These are phyloP conservation scores for Priceomyces haplophilus DNA, from an alignment of 805 yeast genomes.

Conservation along the genomic window DNA sequence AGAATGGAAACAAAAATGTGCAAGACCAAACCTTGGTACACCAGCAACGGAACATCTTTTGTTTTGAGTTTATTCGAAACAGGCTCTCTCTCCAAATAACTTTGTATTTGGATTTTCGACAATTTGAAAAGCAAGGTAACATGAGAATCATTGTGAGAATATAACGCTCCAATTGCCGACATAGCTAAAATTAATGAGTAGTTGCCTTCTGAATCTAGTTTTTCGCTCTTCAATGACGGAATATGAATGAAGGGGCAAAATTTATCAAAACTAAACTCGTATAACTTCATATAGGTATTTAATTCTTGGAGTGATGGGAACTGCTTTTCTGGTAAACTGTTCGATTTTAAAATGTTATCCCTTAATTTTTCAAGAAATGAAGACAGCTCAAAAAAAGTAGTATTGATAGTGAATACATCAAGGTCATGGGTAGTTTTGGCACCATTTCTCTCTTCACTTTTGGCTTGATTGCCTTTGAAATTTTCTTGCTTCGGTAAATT, in stretches of 20 bases:
- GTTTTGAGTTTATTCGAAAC: conserved; percentile 44
- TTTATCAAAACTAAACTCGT: conserved; percentile 71
- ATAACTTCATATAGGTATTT: conserved; percentile 72
- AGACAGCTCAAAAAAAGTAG: not conserved
- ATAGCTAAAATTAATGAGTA: conserved; percentile 73
- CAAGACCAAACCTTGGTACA: conserved; percentile 53
- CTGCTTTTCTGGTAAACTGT: conserved; percentile 53
- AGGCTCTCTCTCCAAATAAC: conserved; percentile 54
- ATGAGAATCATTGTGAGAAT: conserved; percentile 74
- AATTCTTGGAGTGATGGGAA: conserved; percentile 76
- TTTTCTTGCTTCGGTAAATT: conserved; percentile 49
- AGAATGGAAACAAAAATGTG: conserved; percentile 58
- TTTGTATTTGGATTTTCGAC: conserved; percentile 63
- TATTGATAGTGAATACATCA: conserved; percentile 3
- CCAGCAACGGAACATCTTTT: conserved; percentile 55
- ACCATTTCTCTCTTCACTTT: conserved; percentile 3
- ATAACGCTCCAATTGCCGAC: conserved; percentile 87
- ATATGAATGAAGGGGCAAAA: conserved; percentile 84
- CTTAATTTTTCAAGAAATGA: conserved; percentile 51
- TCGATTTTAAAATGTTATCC: conserved; percentile 47
- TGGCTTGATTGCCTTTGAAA: not conserved
- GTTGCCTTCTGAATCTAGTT: conserved; percentile 39
- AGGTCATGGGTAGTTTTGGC: conserved; percentile 1
- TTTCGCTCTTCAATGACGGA: conserved; percentile 48
- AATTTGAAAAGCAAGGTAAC: conserved; percentile 69